A percentile compares a stretch with the other conserved stretches of the same genome.
phyloP scores from a whole-genome alignment of 2,329 filamentous ascomycete species.

The Alternaria ethzedia region DNA sequence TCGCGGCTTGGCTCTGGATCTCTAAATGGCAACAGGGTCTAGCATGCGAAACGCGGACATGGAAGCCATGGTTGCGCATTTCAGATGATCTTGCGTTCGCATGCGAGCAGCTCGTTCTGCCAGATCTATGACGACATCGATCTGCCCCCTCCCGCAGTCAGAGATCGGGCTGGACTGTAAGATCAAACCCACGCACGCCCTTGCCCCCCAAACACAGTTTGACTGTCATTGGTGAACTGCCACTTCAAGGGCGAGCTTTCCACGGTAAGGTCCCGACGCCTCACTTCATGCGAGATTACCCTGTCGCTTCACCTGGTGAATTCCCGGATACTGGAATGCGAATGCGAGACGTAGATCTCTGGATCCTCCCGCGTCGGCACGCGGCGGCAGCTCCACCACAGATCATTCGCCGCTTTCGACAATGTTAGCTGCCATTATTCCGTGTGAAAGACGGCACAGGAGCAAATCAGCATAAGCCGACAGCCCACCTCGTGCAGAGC shows the following conservation, averaged over 20 bases:
- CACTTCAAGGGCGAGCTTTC: neutral
- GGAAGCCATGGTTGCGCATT: conserved; percentile 1
- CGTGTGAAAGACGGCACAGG: neutral
- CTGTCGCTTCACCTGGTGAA: neutral
- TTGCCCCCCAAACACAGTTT: neutral
- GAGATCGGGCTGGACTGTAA: neutral
- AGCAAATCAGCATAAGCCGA: neutral
- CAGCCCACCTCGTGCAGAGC: neutral
- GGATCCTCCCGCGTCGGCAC: conserved; percentile 10
- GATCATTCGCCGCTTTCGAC: neutral
- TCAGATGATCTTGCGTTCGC: conserved; percentile 2
- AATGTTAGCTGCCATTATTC: neutral
- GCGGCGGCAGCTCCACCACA: conserved; percentile 6
- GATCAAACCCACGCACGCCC: neutral
- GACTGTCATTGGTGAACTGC: neutral
- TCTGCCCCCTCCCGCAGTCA: neutral
- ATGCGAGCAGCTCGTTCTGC: neutral
- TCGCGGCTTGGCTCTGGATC: neutral
- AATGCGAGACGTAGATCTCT: conserved; percentile 8
- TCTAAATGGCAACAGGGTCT: neutral
- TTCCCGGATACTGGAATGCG: neutral
- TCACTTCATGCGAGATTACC: neutral
- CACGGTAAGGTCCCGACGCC: neutral
- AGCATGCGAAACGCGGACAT: conserved; percentile 3
- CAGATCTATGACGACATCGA: conserved; percentile 9